These are phyloP conservation scores for Aspergillus hiratsukae DNA, from an alignment of 2,329 filamentous ascomycete species.

Conservation along the genomic window DNA sequence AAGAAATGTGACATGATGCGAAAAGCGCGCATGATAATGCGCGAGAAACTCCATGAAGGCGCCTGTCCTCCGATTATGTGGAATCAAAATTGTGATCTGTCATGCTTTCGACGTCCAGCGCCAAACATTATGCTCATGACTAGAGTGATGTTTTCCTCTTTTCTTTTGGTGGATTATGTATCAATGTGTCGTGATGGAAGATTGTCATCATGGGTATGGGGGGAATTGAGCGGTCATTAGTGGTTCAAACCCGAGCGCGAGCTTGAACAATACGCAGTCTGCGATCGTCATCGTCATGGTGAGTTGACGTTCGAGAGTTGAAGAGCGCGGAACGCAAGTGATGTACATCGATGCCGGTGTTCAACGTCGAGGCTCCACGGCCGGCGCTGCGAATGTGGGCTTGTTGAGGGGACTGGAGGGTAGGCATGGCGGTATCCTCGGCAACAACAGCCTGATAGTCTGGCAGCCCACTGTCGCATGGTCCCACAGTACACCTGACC, in stretches of 20 bases:
- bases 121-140: neutral
- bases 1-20: neutral
- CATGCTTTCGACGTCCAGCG: neutral
- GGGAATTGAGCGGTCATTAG: neutral
- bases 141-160: neutral
- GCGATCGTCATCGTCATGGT: conserved; percentile 36
- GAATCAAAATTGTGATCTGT: neutral
- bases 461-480: conserved; percentile 53
- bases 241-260: conserved; percentile 28
- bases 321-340: conserved; percentile 22
- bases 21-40: neutral
- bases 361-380: conserved; percentile 30
- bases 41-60: neutral
- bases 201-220: neutral
- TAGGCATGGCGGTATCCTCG: conserved; percentile 21
- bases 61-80: neutral
- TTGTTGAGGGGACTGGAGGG: conserved; percentile 35
- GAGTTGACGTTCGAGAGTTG: conserved; percentile 20
- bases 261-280: conserved; percentile 39
- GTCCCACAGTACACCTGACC: conserved; percentile 59
- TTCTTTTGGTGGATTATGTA: neutral
- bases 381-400: conserved; percentile 35
- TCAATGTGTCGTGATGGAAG: neutral
- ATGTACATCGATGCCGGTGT: conserved; percentile 21
- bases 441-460: conserved; percentile 59